These are phyloP conservation scores for Leishmania martiniquensis DNA, from an alignment of 208 protist species.

Conservation along the genomic window DNA sequence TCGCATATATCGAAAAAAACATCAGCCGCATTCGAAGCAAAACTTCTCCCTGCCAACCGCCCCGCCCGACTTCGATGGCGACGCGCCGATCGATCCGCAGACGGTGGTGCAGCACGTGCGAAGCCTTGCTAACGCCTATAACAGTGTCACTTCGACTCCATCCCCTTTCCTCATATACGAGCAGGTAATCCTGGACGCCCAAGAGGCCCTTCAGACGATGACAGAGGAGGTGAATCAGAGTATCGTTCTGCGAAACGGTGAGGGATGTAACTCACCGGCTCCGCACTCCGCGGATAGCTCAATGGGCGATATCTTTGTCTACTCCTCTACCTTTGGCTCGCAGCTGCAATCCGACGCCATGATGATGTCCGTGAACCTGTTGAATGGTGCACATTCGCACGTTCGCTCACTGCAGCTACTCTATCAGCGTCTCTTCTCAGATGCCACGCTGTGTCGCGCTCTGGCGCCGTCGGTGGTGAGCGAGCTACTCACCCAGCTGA, in stretches of 20 bases:
- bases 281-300: slow-evolving; percentile 16
- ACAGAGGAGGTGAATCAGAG: slow-evolving; percentile 33
- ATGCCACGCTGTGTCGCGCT: slow-evolving; percentile 38
- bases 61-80: slow-evolving; percentile 82
- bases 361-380: slow-evolving; percentile 35
- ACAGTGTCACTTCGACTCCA: slow-evolving; percentile 40
- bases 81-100: slow-evolving; percentile 63
- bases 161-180: slow-evolving; percentile 78
- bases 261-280: slow-evolving; percentile 14
- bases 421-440: slow-evolving; percentile 25
- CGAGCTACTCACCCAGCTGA: slow-evolving; percentile 35
- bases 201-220: slow-evolving; percentile 19
- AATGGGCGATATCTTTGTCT: slow-evolving; percentile 27
- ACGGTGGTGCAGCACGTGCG: slow-evolving; percentile 68
- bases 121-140: slow-evolving; percentile 63
- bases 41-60: slow-evolving; percentile 46
- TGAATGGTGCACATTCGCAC: slow-evolving; percentile 28
- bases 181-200: slow-evolving; percentile 48
- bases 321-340: slow-evolving; percentile 33
- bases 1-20: slow-evolving; percentile 56
- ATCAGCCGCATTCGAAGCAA: slow-evolving; percentile 21
- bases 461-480: slow-evolving; percentile 30
- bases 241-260: slow-evolving; percentile 12
- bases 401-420: slow-evolving; percentile 33
- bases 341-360: slow-evolving; percentile 37